Base-by-base conservation (phyloP, 305 asterid genomes). In the Plantago coronopus region DNA sequence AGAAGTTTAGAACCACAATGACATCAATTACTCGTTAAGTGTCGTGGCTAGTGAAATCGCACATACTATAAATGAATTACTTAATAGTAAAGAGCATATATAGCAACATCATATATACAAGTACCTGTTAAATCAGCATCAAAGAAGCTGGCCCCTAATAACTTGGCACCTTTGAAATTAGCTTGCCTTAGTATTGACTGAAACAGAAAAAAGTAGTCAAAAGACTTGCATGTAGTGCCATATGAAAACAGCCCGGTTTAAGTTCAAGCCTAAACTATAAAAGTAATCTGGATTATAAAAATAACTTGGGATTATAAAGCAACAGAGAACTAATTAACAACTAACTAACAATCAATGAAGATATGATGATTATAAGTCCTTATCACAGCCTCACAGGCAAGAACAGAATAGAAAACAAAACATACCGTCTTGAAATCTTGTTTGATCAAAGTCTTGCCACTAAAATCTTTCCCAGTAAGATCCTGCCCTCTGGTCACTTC, bases 401-500 rank as follows among this genome's bases (percentile, higher is more conserved):
- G 10, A 44, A 3, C 1, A 54, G 20, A 16, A 40, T 4, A 51
- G 12, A 18, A 5, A 57, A 62, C 17, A 53, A 48, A n/a, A 42
- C 67, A 27, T 78, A 89, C 94, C 76, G 96, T 88, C 79, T 91
- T 91, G 76, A 91, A 91, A 75, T 91, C 98, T 75, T 91, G 98
- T 78, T 69, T 85, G 79, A 85, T 81, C 70, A 88, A 81, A 29
- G 81, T 78, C 77, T 78, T 79, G 47, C 98, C 98, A 75, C 96
- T 88, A 58, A 91, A 91, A 77, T 91, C 94, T 57, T 77, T 88
- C 53, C 88, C 98, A 23, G 80, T 60, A 29, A 91, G 95, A 77
- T 91, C 98, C 69, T 91, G 98, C 18, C 98, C 98, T 51, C 98
- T 79, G 14, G 98, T 91, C 19, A 91, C 98, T 70, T 70, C 98